Evolutionary conservation across 148 eudicot genomes (phyloP), one percentile per base, ranked within the genome.

Genomic region (Rhododendron kiyosumense): DNA sequence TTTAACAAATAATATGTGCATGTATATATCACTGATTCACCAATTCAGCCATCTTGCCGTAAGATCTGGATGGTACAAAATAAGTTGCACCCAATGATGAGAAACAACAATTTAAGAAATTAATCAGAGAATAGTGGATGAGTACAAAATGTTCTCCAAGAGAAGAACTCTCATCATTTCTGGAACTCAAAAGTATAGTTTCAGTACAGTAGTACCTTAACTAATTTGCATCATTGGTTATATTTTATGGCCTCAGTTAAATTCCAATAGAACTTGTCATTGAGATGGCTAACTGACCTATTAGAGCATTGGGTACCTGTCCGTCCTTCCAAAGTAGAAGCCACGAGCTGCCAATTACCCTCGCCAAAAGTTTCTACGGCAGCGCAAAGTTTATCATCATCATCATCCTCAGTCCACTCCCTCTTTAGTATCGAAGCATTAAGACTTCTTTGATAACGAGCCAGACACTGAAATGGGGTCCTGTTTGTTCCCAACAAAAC

Each of bases 281-380:
- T 69, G 28, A 75, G 75, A 52, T 81, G 63, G 83, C 41, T 54
- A 51, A 95, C 97, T 91, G 90, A 94, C 98, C 99, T 95, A 86
- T 96, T 95, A 84, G 98, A 94, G 90, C 99, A 96, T 71, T 96
- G 99, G 82, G 98, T 88, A 87, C 95, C 99, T 78, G 97, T 92
- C 79, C 98, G 89, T 85, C 99, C 99, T 88, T 94, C 97, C 81
- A 96, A 81, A n/a, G 78, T 79, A 86, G 94, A 91, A 79, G 99
- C 98, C 88, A 94, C 97, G 77, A 76, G 86, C 87, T 94, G 94
- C 99, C 99, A 96, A 85, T 93, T 91, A 83, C 95, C 92, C 90
- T 95, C 98, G 26, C 98, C 99, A 84, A 83, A 96, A 84, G 89
- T 85, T 86, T 91, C 95, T 36, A 96, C 97, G 87, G 99, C 99